Percentiles rank a stretch among this genome's conserved stretches.
These are phyloP conservation scores for Gigaspora rosea DNA, from an alignment of 192 early-diverging fungal species.

Conservation along the genomic window DNA sequence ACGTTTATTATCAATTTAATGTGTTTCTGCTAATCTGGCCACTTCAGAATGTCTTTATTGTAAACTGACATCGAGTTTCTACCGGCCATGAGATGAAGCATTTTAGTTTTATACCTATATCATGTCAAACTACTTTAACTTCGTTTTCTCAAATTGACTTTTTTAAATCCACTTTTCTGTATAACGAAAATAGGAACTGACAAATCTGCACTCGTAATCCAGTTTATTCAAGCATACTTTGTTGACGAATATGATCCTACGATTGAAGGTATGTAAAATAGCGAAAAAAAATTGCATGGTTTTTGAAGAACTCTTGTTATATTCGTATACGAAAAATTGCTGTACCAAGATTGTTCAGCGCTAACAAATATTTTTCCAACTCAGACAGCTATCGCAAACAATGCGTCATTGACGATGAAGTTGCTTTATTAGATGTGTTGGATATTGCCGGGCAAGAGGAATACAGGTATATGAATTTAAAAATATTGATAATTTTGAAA, in stretches of 20 bases:
- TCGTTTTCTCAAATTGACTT: too few relatives aligned
- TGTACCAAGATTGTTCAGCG: too few relatives aligned
- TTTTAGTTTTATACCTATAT: too few relatives aligned
- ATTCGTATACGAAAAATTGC: too few relatives aligned
- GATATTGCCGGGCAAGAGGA: conserved; percentile 90
- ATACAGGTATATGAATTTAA: conserved; percentile 78
- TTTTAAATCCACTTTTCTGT: too few relatives aligned
- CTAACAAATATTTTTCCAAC: neutral
- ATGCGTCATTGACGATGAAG: conserved; percentile 87
- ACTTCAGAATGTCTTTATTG: too few relatives aligned
- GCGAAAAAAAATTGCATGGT: too few relatives aligned
- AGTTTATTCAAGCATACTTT: conserved; percentile 82
- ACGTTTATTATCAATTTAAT: neutral
- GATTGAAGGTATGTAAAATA: conserved; percentile 70
- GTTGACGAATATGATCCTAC: conserved; percentile 95
- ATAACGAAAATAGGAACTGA: conserved; percentile 54
- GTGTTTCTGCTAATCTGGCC: neutral
- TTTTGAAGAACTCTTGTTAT: too few relatives aligned
- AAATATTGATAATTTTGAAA: neutral
- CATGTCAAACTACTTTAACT: too few relatives aligned
- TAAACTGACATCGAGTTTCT: too few relatives aligned
- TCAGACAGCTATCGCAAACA: conserved; percentile 96
- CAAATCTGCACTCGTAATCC: conserved; percentile 82
- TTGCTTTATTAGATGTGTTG: conserved; percentile 87
- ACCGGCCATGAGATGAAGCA: too few relatives aligned